Percentiles rank a stretch among this genome's conserved stretches.
These are phyloP conservation scores for Cryphonectria carpinicola DNA, from an alignment of 2,329 filamentous ascomycete genomes.

Conservation along the genomic window DNA sequence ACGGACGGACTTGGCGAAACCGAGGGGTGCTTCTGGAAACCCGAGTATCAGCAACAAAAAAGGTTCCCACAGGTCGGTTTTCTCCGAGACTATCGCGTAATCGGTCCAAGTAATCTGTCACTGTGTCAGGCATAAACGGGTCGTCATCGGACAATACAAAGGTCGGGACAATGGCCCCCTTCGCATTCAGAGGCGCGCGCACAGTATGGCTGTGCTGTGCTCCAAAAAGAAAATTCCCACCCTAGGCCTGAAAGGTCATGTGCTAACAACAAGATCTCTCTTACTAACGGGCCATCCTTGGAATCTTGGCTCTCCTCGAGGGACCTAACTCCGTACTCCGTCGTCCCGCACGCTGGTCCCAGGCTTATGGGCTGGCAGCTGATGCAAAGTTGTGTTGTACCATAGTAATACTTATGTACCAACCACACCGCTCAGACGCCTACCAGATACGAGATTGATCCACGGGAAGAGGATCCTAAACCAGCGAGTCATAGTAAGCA, in stretches of 20 bases:
- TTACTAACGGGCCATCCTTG: not conserved
- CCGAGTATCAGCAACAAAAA: not conserved
- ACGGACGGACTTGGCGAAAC: not conserved
- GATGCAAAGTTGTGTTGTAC: not conserved
- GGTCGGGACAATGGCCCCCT: not conserved
- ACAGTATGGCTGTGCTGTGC: not conserved
- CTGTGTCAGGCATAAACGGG: constrained; percentile 3
- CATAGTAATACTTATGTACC: not conserved
- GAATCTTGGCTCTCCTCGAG: not conserved
- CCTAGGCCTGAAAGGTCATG: not conserved
- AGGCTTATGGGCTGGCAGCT: not conserved
- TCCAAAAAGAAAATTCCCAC: not conserved
- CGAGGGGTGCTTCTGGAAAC: not conserved
- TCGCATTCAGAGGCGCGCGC: not conserved
- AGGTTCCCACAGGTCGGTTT: not conserved
- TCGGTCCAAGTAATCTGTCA: not conserved
- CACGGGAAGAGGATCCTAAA: not conserved
- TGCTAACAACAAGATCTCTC: not conserved
- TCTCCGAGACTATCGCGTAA: constrained; percentile 9
- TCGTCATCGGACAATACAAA: not conserved
- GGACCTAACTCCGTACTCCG: constrained; percentile 1
- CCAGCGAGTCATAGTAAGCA: constrained; percentile 7
- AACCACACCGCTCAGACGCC: constrained; percentile 8
- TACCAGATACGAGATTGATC: constrained; percentile 7
- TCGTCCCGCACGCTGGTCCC: not conserved